These are phyloP conservation scores for Tausonia pullulans DNA, from an alignment of 1,284 basidiomycete genomes.

Conservation along the genomic window DNA sequence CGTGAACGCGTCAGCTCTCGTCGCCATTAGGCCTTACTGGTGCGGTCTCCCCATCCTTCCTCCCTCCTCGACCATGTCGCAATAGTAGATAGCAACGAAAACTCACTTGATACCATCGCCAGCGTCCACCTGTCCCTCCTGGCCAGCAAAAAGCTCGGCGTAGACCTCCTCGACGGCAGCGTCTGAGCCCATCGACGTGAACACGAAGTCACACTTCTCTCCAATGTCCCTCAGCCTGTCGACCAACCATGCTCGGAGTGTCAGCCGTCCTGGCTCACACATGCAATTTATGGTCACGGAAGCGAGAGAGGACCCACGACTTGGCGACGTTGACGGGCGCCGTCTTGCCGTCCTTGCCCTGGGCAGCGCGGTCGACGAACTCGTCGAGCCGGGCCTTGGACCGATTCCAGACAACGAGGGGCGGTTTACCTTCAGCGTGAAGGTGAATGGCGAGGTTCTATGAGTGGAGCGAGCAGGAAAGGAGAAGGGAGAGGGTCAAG, in stretches of 20 bases:
- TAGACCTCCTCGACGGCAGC: conserved; percentile 46
- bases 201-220: conserved; percentile 57
- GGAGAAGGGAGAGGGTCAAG: background rate
- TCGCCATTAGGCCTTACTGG: conserved; percentile 9
- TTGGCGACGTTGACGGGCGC: conserved; percentile 26
- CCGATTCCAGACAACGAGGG: conserved; percentile 35
- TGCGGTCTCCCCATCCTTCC: background rate
- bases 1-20: background rate
- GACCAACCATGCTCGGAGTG: background rate
- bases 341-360: conserved; percentile 22
- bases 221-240: conserved; percentile 29
- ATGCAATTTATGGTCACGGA: no score
- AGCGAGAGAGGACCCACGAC: conserved; percentile 11
- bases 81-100: no score
- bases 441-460: conserved; percentile 29
- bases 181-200: conserved; percentile 66
- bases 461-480: background rate
- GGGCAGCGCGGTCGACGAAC: conserved; percentile 27
- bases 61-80: no score
- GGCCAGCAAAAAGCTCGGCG: conserved; percentile 20
- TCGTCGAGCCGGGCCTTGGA: conserved; percentile 24
- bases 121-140: conserved; percentile 3
- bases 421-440: conserved; percentile 22
- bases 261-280: background rate
- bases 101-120: background rate